A percentile compares a stretch with the other conserved stretches of the same genome.
phyloP scores from a whole-genome alignment of 2,329 filamentous ascomycete genomes.

The Calonectria pseudoturangicola region DNA sequence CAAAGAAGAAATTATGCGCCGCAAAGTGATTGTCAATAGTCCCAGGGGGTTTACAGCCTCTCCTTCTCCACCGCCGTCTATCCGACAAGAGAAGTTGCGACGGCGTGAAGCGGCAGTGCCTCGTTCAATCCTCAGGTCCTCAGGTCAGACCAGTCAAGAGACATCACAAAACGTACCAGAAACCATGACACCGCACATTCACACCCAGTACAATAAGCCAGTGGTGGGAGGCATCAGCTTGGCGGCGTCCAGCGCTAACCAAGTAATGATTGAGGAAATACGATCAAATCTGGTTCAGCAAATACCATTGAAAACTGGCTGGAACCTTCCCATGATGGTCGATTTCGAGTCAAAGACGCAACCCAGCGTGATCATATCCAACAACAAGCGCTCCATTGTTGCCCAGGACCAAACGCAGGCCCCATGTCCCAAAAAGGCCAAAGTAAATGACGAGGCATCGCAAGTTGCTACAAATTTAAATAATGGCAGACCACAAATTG shows the following conservation, averaged over 20 bases:
- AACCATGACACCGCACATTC: constrained; percentile 37
- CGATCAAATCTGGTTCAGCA: constrained; percentile 50
- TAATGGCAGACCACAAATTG: not conserved
- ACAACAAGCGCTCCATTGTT: constrained; percentile 11
- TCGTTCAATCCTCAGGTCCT: constrained; percentile 61
- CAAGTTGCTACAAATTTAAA: not conserved
- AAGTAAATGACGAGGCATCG: constrained; percentile 31
- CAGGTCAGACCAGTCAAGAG: constrained; percentile 40
- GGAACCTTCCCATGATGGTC: constrained; percentile 50
- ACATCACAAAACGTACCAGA: constrained; percentile 21
- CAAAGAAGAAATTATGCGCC: constrained; percentile 44
- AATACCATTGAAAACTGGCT: constrained; percentile 24
- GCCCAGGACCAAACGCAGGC: constrained; percentile 11
- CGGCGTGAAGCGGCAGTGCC: constrained; percentile 56
- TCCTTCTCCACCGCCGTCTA: constrained; percentile 55
- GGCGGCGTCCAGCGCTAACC: constrained; percentile 32
- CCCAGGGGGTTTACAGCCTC: constrained; percentile 50
- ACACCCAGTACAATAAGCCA: constrained; percentile 52
- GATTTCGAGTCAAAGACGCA: constrained; percentile 52
- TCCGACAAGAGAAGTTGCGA: constrained; percentile 61
- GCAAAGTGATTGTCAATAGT: constrained; percentile 59
- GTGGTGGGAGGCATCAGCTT: constrained; percentile 41
- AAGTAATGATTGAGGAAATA: constrained; percentile 55
- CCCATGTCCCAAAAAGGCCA: constrained; percentile 41
- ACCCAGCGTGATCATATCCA: constrained; percentile 5